phyloP scores from a whole-genome alignment of 2,329 filamentous ascomycete genomes.

The Parasarocladium wereldwijsianum region DNA sequence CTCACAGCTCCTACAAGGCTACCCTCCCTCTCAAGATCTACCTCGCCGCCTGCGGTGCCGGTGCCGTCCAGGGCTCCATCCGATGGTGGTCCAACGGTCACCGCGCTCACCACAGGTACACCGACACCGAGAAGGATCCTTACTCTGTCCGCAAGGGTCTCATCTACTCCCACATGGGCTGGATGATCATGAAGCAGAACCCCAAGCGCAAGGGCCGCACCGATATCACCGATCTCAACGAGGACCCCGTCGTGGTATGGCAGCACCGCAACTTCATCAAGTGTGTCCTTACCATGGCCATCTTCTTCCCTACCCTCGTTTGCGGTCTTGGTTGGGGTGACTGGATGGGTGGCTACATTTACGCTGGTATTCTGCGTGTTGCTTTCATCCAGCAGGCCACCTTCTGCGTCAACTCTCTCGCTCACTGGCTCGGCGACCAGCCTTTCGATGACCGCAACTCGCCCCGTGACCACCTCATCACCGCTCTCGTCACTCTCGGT shows the following conservation, averaged over 20 bases:
- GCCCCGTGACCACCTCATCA: slow-evolving; percentile 76
- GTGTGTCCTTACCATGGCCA: slow-evolving; percentile 61
- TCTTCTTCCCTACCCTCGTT: slow-evolving; percentile 61
- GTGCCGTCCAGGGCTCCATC: slow-evolving; percentile 73
- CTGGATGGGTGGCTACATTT: slow-evolving; percentile 69
- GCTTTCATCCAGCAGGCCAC: slow-evolving; percentile 87
- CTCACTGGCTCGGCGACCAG: slow-evolving; percentile 84
- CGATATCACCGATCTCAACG: slow-evolving; percentile 78
- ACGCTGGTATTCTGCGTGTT: slow-evolving; percentile 72
- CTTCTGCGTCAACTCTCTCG: slow-evolving; percentile 84
- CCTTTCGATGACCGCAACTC: slow-evolving; percentile 89
- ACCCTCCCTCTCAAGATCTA: slow-evolving; percentile 64
- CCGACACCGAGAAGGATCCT: slow-evolving; percentile 83
- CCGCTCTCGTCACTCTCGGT: slow-evolving; percentile 69
- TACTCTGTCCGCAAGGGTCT: slow-evolving; percentile 85
- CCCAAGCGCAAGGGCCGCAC: slow-evolving; percentile 77
- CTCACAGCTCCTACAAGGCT: slow-evolving; percentile 73
- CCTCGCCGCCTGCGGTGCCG: slow-evolving; percentile 66
- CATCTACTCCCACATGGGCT: slow-evolving; percentile 64
- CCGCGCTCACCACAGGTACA: slow-evolving; percentile 80
- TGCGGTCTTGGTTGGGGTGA: slow-evolving; percentile 70
- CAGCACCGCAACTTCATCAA: slow-evolving; percentile 81
- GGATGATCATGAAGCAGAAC: slow-evolving; percentile 92
- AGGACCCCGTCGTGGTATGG: slow-evolving; percentile 73
- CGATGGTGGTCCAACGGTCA: slow-evolving; percentile 83